Base-by-base conservation (phyloP, 148 eudicot species). In the Talinum fruticosum region DNA sequence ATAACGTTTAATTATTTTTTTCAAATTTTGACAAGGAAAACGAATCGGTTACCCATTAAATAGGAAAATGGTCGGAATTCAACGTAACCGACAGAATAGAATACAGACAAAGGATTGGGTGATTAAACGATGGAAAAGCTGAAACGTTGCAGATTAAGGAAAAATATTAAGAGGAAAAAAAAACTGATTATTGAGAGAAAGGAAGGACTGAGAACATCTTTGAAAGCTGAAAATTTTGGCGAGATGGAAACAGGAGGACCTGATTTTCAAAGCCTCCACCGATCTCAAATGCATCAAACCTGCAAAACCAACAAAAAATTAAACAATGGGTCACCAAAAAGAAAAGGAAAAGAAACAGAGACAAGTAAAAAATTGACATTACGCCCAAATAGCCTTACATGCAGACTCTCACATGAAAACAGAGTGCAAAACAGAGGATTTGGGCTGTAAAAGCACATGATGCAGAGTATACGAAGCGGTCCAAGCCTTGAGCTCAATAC, bases 241-340 rank as follows among this genome's bases (percentile, higher is more conserved):
- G 62, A 61, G 29, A 59, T 28, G 70, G 54, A 49, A 23, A 14
- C 73, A 59, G 29, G 45, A 71, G 45, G 54, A 53, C 72, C 73
- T 16, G 57, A 57, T 45, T 29, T 36, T 32, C n/a, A 49, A 68
- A 41, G 24, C 81, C 81, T 76, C 73, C 51, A 28, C 41, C 81
- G 84, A 86, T 86, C 87, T 86, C 81, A 84, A 85, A 78, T 75
- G 78, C 79, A 34, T 64, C 72, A 76, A 82, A 79, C 77, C 85
- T 85, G 85, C 87, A 80, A 73, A 77, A 74, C 65, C 78, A 74
- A 80, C 18, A 62, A 73, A 66, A 51, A 54, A 53, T 74, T 12
- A 66, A 67, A 38, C 62, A 59, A 34, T 26, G 30, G 45, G 45
- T 65, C 51, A 69, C 61, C 73, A 44, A 69, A 76, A 62, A 23